phyloP scores from a whole-genome alignment of 192 early-diverging fungal genomes.

The Phlyctochytrium bullatum region DNA sequence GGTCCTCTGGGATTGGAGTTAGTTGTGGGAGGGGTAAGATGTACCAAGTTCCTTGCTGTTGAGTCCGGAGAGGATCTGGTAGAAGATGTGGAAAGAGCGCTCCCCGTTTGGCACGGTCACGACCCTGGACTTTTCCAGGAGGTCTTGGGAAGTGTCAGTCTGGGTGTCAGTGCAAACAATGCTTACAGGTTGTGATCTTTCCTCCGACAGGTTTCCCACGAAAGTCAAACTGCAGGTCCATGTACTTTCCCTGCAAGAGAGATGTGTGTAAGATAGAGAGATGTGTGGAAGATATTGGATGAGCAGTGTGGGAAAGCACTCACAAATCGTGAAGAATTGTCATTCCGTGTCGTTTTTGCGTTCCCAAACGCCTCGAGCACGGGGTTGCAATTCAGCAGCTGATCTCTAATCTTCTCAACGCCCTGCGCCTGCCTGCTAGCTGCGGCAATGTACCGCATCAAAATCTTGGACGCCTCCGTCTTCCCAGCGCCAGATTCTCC shows the following conservation, averaged over 20 bases:
- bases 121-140: constrained; percentile 33
- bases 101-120: constrained; percentile 43
- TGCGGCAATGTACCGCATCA: constrained; percentile 90
- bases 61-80: constrained; percentile 83
- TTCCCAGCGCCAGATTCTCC: constrained; percentile 70
- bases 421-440: constrained; percentile 54
- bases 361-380: constrained; percentile 43
- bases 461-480: constrained; percentile 83
- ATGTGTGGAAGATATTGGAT: neutral
- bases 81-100: constrained; percentile 88
- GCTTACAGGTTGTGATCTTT: constrained; percentile 34
- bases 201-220: constrained; percentile 25
- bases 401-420: constrained; percentile 26
- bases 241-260: constrained; percentile 38
- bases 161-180: neutral
- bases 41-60: constrained; percentile 53
- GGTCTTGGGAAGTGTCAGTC: constrained; percentile 9
- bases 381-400: constrained; percentile 30
- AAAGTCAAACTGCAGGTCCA: constrained; percentile 33
- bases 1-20: constrained; percentile 2
- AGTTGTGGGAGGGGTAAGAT: neutral
- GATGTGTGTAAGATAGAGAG: no score
- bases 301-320: neutral
- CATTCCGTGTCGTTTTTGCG: constrained; percentile 41
- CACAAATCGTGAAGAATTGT: constrained; percentile 50